Base-by-base conservation (phyloP, 371 early-diverging fungal genomes). In the Syncephalastrum monosporum region DNA sequence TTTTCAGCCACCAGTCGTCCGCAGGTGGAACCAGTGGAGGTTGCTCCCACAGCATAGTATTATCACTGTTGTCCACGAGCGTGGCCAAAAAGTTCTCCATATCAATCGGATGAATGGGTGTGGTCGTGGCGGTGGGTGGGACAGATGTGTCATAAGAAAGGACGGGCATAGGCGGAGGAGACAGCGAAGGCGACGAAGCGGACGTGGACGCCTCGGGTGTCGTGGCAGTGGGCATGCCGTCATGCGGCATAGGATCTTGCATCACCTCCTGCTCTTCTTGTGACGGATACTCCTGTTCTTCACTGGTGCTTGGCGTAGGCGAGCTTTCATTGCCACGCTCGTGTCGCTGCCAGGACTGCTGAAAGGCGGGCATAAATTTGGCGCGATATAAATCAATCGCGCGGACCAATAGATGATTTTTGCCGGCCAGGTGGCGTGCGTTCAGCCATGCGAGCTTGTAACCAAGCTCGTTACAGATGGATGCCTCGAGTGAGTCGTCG, bases 381-480 rank as follows among this genome's bases (percentile, higher is more conserved):
- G 59, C 44, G 13, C 79, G 71, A 27, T 75, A 79, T 5, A 68
- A 48, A 57, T 79, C 76, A 24, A 79, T 59, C 8, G 79, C 79
- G 38, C 74, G 63, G 49, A 75, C 76, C 33, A 79, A 57, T 15
- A 79, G 38, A 29, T 63, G 70, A 17, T 67, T 71, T 57, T 79
- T 79, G 55, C 71, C 71, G n/a, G 69, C 76, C 53, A 79, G 65
- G 15, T 63, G 53, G 24, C 66, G 58, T 43, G 72, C 71, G 53
- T 79, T 79, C 5, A 79, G 57, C 63, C 72, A 79, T 33, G 75
- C 75, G 14, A 62, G 47, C 59, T 73, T 79, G 76, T 76, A 79
- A 19, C 71, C 68, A 27, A 79, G 65, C 53, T 69, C 71, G 53
- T 79, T 79, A 21, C 67, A 69, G 50, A 68, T 63, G 16, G 58